Base-by-base conservation (phyloP, 352 stramenopile species). In the Blastocystis sp. region DNA sequence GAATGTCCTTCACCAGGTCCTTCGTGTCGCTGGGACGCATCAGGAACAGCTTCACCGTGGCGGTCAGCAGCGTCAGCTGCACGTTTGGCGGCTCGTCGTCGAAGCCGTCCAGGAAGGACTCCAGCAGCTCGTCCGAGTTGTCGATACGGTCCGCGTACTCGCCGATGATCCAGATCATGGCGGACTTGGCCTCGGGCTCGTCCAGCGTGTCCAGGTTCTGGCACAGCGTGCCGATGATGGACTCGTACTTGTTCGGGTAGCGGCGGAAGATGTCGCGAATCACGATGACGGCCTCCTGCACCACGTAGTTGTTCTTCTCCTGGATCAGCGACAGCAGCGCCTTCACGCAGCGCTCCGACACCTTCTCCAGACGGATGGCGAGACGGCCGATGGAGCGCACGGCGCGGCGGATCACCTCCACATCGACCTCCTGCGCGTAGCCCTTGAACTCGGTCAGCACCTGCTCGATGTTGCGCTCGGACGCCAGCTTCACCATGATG, bases 221-320 rank as follows among this genome's bases (percentile, higher is more conserved):
- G 91, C 97, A 99, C 21, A 99, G 92, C 10, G 96, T 98, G 31
- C 95, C 96, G 92, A 99, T 99, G 92, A 99, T 98, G 85, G 93
- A 96, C 92, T 99, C 97, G 91, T 99, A 99, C 88, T 97, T 95
- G 93, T 99, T 99, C 85, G 97, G 97, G 93, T 99, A 99, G 91
- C 98, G 97, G 69, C 97, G 95, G 94, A 99, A 99, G 89, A 99
- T 98, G 90, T 99, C 96, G 92, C 98, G 99, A 92, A 99, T 99
- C 37, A 99, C 97, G 92, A 99, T 98, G 77, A 99, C 98, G 41
- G 96, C 96, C 92, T 99, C 97, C 92, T 99, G 97, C 1, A 99
- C 96, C 62, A 99, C 98, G 91, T 98, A 98, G 92, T 98, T 98
- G 45, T 98, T 96, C 93, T 99, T 98, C 69, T 96, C 98, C 92